phyloP scores from a whole-genome alignment of 1,284 basidiomycete genomes.

The Kalmanozyma brasiliensis region DNA sequence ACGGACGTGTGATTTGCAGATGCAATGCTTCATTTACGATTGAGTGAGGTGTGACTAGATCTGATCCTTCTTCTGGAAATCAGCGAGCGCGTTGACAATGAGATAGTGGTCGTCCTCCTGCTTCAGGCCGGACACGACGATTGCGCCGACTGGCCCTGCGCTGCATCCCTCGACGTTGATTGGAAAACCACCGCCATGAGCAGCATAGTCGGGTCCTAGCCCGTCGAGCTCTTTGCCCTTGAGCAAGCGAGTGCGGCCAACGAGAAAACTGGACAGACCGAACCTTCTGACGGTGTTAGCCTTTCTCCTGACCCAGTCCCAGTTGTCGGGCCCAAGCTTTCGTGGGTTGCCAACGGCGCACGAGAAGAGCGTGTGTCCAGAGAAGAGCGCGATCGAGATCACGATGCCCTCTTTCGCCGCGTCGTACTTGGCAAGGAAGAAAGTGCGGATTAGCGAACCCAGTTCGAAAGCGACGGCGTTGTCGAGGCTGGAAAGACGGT shows the following conservation, averaged over 20 bases:
- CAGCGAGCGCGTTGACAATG: slow-evolving; percentile 21
- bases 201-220: slow-evolving; percentile 49
- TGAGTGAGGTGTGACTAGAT: too few relatives aligned
- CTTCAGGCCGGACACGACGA: slow-evolving; percentile 46
- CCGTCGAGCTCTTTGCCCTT: slow-evolving; percentile 46
- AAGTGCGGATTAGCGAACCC: slow-evolving; percentile 33
- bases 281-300: slow-evolving; percentile 46
- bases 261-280: slow-evolving; percentile 35
- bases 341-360: slow-evolving; percentile 36
- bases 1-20: too few relatives aligned
- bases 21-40: too few relatives aligned
- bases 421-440: slow-evolving; percentile 22
- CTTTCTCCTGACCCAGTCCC: slow-evolving; percentile 51
- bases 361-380: slow-evolving; percentile 46
- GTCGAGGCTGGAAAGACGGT: slow-evolving; percentile 22
- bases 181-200: slow-evolving; percentile 53
- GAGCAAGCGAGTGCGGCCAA: slow-evolving; percentile 33
- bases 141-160: slow-evolving; percentile 30
- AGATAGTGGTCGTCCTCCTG: slow-evolving; percentile 53
- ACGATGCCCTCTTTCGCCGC: slow-evolving; percentile 34
- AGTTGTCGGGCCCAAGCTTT: slow-evolving; percentile 44
- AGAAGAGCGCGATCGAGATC: slow-evolving; percentile 45
- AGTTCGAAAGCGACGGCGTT: slow-evolving; percentile 42
- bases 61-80: too few relatives aligned
- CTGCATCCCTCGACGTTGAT: slow-evolving; percentile 23